Conservation (phyloP, 2,329 filamentous ascomycete species). For the Lecanicillium sp. region DNA sequence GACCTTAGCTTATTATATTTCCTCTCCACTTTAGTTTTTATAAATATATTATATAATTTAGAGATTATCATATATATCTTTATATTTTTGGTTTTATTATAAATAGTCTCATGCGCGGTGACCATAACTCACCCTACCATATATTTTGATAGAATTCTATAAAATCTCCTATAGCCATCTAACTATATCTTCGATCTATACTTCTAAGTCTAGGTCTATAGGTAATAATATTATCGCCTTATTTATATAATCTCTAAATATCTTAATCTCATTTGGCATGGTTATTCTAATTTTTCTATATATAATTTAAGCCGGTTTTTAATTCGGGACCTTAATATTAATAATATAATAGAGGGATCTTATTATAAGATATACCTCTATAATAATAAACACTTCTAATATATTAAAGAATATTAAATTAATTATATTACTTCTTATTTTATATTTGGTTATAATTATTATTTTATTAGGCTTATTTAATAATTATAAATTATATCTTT, state of each 20-base stretch:
- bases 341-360: slow-evolving; percentile 1
- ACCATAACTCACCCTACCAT: not conserved
- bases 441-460: not conserved
- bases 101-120: too few species aligned
- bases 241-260: not conserved
- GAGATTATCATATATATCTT: too few species aligned
- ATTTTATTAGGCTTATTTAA: not conserved
- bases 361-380: not conserved
- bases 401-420: slow-evolving; percentile 2
- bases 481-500: not conserved
- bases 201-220: not conserved
- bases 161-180: not conserved
- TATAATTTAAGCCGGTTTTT: not conserved
- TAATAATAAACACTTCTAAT: not conserved
- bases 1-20: too few species aligned
- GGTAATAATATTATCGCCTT: not conserved
- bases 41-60: too few species aligned
- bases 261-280: not conserved
- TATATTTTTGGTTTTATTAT: too few species aligned
- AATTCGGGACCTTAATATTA: not conserved
- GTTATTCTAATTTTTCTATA: slow-evolving; percentile 3
- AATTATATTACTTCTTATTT: not conserved
- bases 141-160: not conserved
- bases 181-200: not conserved
- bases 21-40: too few species aligned